A percentile compares a stretch with the other conserved stretches of the same genome.
Conservation (phyloP, 768 basidiomycete species). For the Amanita phalloides region DNA sequence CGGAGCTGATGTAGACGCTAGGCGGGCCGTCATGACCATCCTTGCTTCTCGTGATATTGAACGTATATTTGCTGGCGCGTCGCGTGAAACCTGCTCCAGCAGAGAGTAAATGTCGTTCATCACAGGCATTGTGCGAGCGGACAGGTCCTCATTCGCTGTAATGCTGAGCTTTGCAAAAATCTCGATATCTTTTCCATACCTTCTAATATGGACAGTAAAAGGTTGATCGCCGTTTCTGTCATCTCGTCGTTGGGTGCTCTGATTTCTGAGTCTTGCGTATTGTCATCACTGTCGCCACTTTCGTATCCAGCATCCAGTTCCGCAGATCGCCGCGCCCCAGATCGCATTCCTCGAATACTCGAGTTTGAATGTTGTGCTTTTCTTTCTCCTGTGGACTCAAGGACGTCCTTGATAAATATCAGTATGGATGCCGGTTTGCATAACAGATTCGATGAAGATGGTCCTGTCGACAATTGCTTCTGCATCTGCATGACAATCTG, state of each 20-base stretch:
- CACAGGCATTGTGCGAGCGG: constrained; percentile 47
- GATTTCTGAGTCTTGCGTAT: constrained; percentile 27
- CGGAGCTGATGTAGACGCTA: constrained; percentile 45
- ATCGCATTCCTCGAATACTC: constrained; percentile 12
- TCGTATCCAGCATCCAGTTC: constrained; percentile 24
- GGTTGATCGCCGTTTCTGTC: constrained; percentile 64
- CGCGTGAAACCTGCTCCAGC: constrained; percentile 44
- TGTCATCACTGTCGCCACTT: constrained; percentile 54
- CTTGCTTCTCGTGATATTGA: constrained; percentile 66
- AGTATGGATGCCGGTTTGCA: constrained; percentile 63
- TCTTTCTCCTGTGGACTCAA: constrained; percentile 32
- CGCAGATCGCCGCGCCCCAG: constrained; percentile 14
- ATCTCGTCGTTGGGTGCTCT: constrained; percentile 49
- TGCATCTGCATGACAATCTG: constrained; percentile 83
- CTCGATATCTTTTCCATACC: constrained; percentile 30
- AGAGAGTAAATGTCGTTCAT: constrained; percentile 63
- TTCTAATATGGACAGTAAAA: constrained; percentile 81
- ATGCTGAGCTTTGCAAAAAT: background rate
- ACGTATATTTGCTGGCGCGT: constrained; percentile 36
- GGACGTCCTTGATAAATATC: constrained; percentile 72
- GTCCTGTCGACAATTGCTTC: constrained; percentile 45
- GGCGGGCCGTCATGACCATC: constrained; percentile 75
- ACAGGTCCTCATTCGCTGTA: constrained; percentile 46
- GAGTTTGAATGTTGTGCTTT: constrained; percentile 10
- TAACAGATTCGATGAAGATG: constrained; percentile 44